Percentiles rank a stretch among this genome's conserved stretches.
These are phyloP conservation scores for Seminavis robusta DNA, from an alignment of 108 stramenopile genomes.

Conservation along the genomic window DNA sequence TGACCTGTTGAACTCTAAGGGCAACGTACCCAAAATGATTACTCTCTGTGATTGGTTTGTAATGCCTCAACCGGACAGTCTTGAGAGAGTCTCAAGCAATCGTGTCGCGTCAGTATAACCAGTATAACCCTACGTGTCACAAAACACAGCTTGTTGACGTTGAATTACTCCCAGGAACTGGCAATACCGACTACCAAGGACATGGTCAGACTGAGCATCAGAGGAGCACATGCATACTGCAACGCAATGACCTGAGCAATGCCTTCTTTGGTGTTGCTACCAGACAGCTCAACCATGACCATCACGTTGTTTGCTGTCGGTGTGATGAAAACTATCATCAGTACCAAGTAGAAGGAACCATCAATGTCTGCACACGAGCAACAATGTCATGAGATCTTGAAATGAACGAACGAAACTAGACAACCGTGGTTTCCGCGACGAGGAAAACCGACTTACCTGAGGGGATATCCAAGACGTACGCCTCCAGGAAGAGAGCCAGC, in stretches of 20 bases:
- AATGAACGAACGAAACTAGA: neutral
- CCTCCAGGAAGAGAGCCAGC: constrained; percentile 42
- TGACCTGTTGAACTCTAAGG: too few relatives aligned
- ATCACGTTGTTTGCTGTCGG: constrained; percentile 93
- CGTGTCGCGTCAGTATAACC: too few relatives aligned
- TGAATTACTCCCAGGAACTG: constrained; percentile 5
- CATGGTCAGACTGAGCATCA: constrained; percentile 59
- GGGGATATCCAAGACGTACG: constrained; percentile 53
- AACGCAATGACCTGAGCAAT: constrained; percentile 78
- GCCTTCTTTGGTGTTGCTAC: constrained; percentile 65
- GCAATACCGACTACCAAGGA: constrained; percentile 43
- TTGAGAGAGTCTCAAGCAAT: too few relatives aligned
- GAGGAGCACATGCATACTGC: constrained; percentile 71
- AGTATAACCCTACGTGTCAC: too few relatives aligned
- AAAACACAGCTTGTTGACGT: too few relatives aligned
- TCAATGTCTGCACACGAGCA: constrained; percentile 57
- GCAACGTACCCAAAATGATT: too few relatives aligned
- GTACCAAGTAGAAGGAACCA: constrained; percentile 73
- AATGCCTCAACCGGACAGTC: too few relatives aligned
- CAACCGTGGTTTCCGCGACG: neutral
- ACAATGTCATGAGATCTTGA: neutral
- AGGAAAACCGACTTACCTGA: too few relatives aligned
- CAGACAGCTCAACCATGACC: constrained; percentile 86
- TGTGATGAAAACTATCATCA: constrained; percentile 82
- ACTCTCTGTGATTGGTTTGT: too few relatives aligned